Base-by-base conservation (phyloP, 1,139 yeast species). In the Kodamaea alishanica region DNA sequence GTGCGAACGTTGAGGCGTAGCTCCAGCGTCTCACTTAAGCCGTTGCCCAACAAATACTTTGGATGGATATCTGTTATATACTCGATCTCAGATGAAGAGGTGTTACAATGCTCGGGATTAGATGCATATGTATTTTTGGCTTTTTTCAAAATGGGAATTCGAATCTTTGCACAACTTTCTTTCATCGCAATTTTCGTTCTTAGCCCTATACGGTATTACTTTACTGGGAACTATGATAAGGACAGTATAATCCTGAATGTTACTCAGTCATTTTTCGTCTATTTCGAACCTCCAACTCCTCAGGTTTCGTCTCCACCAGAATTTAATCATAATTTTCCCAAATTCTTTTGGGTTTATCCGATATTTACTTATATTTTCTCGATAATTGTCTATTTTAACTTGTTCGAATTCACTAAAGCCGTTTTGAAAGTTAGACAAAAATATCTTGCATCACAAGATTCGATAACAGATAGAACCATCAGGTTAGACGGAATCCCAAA, bases 401-500 rank as follows among this genome's bases (percentile, higher is more conserved):
- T 71, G 28, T 67, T 65, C 47, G 51, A 57, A 25, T 68, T 64
- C 43, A 70, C 76, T 12, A 54, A 51, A 28, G 58, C 58, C 40
- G 67, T 71, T 34, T 60, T 71, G 34, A 51, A 54, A 35, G 67
- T 69, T 55, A 56, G 77, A 45, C 77, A 71, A 46, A 51, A 48
- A 38, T 69, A 69, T 42, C 55, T 71, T 44, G 76, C 75, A 3
- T 56, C 58, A 24, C 76, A 70, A 47, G 60, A 66, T 47, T 66
- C 74, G 35, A 61, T 71, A 38, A 70, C 76, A 6, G 77, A 71
- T 48, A 53, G 75, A 41, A 70, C 76, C n/a, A 63, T 71, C 23
- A 62, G 71, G 37, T 49, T 71, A 11, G 70, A 70, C 28, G 75
- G 75, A 6, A 70, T 78, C 27, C 84, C 84, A 1, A 63, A 60